Conservation (phyloP, 805 yeast species). For the Yarrowia sp. region DNA sequence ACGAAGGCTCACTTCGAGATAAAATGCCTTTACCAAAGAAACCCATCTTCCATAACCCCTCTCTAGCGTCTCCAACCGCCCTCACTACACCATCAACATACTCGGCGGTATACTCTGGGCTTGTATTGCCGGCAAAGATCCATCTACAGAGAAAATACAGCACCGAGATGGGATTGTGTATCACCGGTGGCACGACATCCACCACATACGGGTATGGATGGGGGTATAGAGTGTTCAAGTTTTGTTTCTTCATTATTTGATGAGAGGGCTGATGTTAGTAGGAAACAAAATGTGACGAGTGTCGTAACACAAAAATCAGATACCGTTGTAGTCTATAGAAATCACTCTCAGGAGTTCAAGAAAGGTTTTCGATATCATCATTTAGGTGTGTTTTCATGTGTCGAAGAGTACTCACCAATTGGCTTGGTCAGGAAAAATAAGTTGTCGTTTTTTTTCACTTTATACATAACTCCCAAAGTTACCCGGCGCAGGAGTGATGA, state of each 20-base stretch:
- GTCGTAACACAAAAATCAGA: slow-evolving; percentile 48
- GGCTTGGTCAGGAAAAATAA: background rate
- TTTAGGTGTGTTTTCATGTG: background rate
- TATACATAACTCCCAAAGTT: background rate
- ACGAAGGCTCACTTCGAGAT: slow-evolving; percentile 90
- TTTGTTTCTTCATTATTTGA: slow-evolving; percentile 1
- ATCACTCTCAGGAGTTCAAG: slow-evolving; percentile 23
- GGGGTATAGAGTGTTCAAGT: slow-evolving; percentile 11
- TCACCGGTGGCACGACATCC: slow-evolving; percentile 35
- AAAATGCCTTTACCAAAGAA: slow-evolving; percentile 91
- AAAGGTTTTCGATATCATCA: slow-evolving; percentile 23
- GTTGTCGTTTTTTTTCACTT: background rate
- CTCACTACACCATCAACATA: slow-evolving; percentile 39
- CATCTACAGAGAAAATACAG: slow-evolving; percentile 43
- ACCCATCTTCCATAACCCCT: slow-evolving; percentile 73
- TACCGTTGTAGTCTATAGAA: slow-evolving; percentile 92
- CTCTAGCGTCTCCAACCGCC: slow-evolving; percentile 42
- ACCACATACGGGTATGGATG: slow-evolving; percentile 24
- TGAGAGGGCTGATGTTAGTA: background rate
- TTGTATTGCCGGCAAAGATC: slow-evolving; percentile 29
- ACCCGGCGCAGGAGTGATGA: slow-evolving; percentile 13
- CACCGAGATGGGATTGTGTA: slow-evolving; percentile 72
- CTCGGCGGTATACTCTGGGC: slow-evolving; percentile 31
- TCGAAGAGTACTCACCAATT: slow-evolving; percentile 12
- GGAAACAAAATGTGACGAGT: background rate